These are phyloP conservation scores for Geranium rotundifolium DNA, from an alignment of 345 rosid species.

Conservation along the genomic window DNA sequence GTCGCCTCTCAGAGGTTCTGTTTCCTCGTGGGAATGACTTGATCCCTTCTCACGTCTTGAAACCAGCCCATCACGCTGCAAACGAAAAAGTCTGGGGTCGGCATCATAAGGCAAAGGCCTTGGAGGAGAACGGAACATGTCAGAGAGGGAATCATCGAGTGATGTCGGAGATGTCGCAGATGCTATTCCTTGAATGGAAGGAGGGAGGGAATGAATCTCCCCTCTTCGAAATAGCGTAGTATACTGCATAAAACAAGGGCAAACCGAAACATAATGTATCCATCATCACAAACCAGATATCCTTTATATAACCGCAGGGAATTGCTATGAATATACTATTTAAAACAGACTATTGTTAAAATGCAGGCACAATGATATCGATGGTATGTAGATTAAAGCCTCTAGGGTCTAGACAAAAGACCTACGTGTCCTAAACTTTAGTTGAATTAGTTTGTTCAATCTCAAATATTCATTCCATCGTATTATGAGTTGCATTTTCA, in stretches of 20 bases:
- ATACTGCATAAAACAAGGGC: slow-evolving; percentile 36
- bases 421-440: background rate
- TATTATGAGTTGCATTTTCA: no score
- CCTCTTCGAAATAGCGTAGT: slow-evolving; percentile 60
- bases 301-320: no score
- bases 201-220: slow-evolving; percentile 60
- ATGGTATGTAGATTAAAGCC: background rate
- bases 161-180: slow-evolving; percentile 55
- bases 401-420: background rate
- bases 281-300: background rate
- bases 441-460: background rate
- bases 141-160: slow-evolving; percentile 73
- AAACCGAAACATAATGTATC: slow-evolving; percentile 2
- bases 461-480: no score
- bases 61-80: slow-evolving; percentile 49
- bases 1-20: slow-evolving; percentile 67
- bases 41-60: slow-evolving; percentile 83
- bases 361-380: background rate
- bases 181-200: slow-evolving; percentile 62
- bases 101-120: slow-evolving; percentile 90
- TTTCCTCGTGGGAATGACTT: slow-evolving; percentile 72
- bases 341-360: no score
- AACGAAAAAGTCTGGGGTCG: slow-evolving; percentile 47
- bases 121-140: slow-evolving; percentile 80
- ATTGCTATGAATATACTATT: no score